phyloP scores from a whole-genome alignment of 2,329 filamentous ascomycete species.

The Calonectria pseudoreteaudii region DNA sequence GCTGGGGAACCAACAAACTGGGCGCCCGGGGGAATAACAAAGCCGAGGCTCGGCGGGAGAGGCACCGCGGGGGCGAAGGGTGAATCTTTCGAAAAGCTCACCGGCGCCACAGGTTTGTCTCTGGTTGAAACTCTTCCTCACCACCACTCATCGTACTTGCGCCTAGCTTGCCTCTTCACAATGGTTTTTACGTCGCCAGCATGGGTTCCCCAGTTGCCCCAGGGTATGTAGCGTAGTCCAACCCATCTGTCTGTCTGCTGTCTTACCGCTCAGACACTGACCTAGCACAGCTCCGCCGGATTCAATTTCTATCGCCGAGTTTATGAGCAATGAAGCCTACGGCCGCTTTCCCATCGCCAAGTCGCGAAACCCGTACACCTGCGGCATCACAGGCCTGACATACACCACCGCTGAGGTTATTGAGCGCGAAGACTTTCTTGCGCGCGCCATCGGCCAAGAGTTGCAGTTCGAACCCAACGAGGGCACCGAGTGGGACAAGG shows the following conservation, averaged over 20 bases:
- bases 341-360: constrained; percentile 66
- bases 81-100: neutral
- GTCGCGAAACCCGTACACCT: constrained; percentile 79
- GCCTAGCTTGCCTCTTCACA: neutral
- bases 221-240: constrained; percentile 58
- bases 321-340: constrained; percentile 71
- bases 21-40: neutral
- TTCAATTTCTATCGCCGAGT: constrained; percentile 78
- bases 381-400: constrained; percentile 76
- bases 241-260: neutral
- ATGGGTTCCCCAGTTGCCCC: constrained; percentile 70
- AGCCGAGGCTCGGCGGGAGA: constrained; percentile 1
- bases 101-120: neutral
- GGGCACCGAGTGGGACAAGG: constrained; percentile 84
- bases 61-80: neutral
- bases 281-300: constrained; percentile 69
- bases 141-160: neutral
- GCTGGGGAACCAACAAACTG: constrained; percentile 2
- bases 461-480: constrained; percentile 76
- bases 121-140: neutral
- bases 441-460: constrained; percentile 77
- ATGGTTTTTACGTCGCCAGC: constrained; percentile 70
- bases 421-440: constrained; percentile 74
- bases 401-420: constrained; percentile 73
- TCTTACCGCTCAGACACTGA: neutral